Conservation (phyloP, 2,329 filamentous ascomycete genomes). For the Lasiodiplodia sp. region DNA sequence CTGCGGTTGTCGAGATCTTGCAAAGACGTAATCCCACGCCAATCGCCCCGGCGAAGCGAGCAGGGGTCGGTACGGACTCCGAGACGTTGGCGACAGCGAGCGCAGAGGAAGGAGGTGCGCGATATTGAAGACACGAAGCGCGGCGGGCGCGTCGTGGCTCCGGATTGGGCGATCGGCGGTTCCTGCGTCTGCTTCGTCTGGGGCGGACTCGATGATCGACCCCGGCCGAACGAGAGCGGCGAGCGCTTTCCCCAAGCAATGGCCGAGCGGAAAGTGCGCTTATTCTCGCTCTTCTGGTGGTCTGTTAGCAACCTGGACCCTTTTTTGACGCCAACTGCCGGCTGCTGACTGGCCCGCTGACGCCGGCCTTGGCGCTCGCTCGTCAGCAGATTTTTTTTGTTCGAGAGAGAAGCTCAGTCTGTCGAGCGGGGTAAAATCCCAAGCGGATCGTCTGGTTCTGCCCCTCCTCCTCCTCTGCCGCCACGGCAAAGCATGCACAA, state of each 20-base stretch:
- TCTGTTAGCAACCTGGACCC: neutral
- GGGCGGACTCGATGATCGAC: conserved; percentile 21
- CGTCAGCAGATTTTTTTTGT: conserved; percentile 15
- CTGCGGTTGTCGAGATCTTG: conserved; percentile 1
- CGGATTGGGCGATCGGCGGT: conserved; percentile 22
- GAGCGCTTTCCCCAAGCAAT: conserved; percentile 8
- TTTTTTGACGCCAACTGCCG: conserved; percentile 6
- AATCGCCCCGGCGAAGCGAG: neutral
- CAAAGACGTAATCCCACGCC: neutral
- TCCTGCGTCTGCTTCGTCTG: conserved; percentile 24
- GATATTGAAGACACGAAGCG: neutral
- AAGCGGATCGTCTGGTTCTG: conserved; percentile 14
- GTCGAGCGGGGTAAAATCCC: conserved; percentile 7
- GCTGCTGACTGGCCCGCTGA: conserved; percentile 5
- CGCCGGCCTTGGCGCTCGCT: neutral
- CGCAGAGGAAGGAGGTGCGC: neutral
- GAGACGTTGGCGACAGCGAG: neutral
- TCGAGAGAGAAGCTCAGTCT: neutral
- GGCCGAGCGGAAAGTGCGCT: conserved; percentile 21
- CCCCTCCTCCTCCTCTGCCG: conserved; percentile 1
- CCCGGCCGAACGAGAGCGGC: neutral
- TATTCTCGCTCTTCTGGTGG: conserved; percentile 1
- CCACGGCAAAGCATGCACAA: conserved; percentile 6
- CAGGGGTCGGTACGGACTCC: conserved; percentile 17
- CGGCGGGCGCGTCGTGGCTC: conserved; percentile 5